Base-by-base conservation (phyloP, 2,329 filamentous ascomycete species). In the Magnaporthiopsis rhizophila region DNA sequence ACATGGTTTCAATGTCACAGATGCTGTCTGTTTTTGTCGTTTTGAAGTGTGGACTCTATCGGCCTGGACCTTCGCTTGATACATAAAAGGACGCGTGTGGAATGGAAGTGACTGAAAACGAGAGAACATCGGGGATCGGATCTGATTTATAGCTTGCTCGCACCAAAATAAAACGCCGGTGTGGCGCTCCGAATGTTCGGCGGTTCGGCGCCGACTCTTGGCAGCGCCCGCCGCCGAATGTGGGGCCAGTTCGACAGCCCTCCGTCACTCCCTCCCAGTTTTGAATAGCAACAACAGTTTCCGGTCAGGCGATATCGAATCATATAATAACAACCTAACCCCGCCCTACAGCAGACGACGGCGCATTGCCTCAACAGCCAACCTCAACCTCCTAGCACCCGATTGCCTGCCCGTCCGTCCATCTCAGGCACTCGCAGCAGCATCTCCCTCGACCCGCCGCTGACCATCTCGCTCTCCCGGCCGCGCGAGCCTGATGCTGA, bases 161-260 rank as follows among this genome's bases (percentile, higher is more conserved):
- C 36, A 50, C 45, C 6, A 18, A 4, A 3, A 3, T 9, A 13
- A 2, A 30, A 18, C 24, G 26, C 21, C 32, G 58, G 30, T 21
- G 26, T 1, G 30, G 58, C 21, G 3, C 21, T 7, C 58, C 28
- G 26, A 36, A 32, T 13, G 58, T 32, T 60, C 32, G 26, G 58
- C 26, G 28, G 58, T 32, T 60, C 58, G 58, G 58, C 58, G 58
- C 58, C 58, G 58, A 60, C 21, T 32, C 58, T 60, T 60, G 58
- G 58, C 58, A 60, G 26, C 58, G 28, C 26, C 26, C 8, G 32
- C 6, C 58, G 58, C 58, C 58, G 58, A 59, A 60, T 60, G 58
- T n/a, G 57, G 45, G 45, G 36, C 36, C 36, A 38, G 36, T n/a
- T 38, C 36, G 36, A 13, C 36, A 6, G 11, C 1, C 9, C 1